phyloP scores from a whole-genome alignment of 306 rosid species.

The Pterocarpus santalinus region DNA sequence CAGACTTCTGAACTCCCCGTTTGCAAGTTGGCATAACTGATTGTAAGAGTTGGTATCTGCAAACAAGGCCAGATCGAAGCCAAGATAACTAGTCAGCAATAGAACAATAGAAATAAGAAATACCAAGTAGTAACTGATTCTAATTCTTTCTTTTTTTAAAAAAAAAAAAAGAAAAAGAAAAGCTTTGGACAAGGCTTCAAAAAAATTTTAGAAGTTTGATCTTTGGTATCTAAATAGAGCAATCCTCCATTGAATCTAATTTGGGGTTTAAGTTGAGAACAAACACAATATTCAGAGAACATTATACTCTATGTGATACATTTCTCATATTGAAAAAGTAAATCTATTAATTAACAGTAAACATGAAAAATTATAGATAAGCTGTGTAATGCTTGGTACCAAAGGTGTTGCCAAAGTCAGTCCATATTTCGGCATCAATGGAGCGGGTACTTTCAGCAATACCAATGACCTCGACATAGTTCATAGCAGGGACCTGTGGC shows the following conservation, averaged over 20 bases:
- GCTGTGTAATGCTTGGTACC: slow-evolving; percentile 44
- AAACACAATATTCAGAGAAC: not conserved
- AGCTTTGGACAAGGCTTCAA: not conserved
- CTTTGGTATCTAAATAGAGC: not conserved
- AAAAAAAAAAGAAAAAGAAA: no score
- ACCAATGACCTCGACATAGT: slow-evolving; percentile 60
- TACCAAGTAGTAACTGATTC: not conserved
- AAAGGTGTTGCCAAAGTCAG: slow-evolving; percentile 64
- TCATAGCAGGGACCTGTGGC: slow-evolving; percentile 56
- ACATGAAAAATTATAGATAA: not conserved
- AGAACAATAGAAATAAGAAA: slow-evolving; percentile 13
- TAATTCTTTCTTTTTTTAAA: not conserved
- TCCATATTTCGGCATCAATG: slow-evolving; percentile 55
- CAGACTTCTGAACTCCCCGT: slow-evolving; percentile 60
- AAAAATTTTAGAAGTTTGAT: not conserved
- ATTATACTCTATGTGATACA: not conserved
- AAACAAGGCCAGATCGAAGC: slow-evolving; percentile 31
- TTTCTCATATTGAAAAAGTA: not conserved
- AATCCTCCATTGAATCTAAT: slow-evolving; percentile 5
- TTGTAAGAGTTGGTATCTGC: slow-evolving; percentile 57
- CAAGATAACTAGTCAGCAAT: slow-evolving; percentile 1
- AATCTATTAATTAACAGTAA: not conserved
- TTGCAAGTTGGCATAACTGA: slow-evolving; percentile 65
- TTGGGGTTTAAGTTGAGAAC: not conserved
- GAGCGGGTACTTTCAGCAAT: slow-evolving; percentile 59